Evolutionary conservation across 306 rosid species (phyloP).

Genomic region (Myrica gale): DNA sequence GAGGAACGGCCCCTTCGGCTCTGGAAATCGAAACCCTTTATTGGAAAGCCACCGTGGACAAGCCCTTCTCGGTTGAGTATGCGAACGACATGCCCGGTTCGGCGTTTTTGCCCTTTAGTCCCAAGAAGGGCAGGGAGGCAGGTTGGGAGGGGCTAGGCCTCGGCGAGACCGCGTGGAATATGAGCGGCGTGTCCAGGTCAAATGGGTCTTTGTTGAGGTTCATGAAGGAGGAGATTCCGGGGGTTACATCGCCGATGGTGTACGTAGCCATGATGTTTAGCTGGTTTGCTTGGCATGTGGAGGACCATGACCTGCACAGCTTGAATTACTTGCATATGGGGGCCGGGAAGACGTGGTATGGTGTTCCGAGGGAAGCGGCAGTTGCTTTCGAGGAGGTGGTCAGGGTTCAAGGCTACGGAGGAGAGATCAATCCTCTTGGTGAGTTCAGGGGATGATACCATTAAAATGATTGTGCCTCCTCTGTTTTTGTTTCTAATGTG

Average conservation of each 20-base stretch:
- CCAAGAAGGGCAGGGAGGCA: constrained; percentile 42
- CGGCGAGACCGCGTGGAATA: constrained; percentile 92
- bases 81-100: constrained; percentile 99
- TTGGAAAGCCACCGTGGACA: constrained; percentile 93
- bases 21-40: constrained; percentile 77
- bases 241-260: constrained; percentile 95
- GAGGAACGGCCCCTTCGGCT: constrained; percentile 39
- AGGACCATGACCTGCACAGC: constrained; percentile 98
- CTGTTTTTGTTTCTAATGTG: constrained; percentile 27
- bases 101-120: constrained; percentile 54
- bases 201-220: constrained; percentile 84
- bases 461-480: not conserved
- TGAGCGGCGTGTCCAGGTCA: constrained; percentile 84
- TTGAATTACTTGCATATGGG: constrained; percentile 91
- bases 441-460: constrained; percentile 33
- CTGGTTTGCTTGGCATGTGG: constrained; percentile 99
- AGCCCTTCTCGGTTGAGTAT: constrained; percentile 88
- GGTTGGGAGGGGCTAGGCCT: constrained; percentile 59
- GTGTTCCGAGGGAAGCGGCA: constrained; percentile 89
- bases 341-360: constrained; percentile 95
- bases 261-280: constrained; percentile 96
- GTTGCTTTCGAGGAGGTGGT: constrained; percentile 95
- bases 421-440: constrained; percentile 97
- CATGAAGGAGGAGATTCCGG: constrained; percentile 99
- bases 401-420: constrained; percentile 90